A percentile compares a stretch with the other conserved stretches of the same genome.
phyloP scores from a whole-genome alignment of 2,329 filamentous ascomycete species.

The Beauveria sp. region DNA sequence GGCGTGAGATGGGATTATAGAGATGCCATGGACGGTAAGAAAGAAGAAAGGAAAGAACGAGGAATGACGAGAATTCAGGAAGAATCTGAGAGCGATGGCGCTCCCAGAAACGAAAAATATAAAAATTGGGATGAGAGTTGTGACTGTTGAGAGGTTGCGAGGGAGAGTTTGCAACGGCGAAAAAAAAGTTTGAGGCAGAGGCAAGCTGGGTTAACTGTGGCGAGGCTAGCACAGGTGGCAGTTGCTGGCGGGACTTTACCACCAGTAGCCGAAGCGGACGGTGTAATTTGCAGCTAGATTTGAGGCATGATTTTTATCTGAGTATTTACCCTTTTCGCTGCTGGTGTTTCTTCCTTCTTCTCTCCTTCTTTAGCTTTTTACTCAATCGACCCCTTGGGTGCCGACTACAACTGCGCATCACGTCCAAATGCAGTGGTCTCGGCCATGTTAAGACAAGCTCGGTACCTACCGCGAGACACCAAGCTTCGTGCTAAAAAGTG shows the following conservation, averaged over 20 bases:
- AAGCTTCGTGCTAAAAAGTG: too few relatives aligned
- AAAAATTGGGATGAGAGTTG: background rate
- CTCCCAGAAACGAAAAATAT: background rate
- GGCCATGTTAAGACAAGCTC: too few relatives aligned
- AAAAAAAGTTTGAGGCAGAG: constrained; percentile 2
- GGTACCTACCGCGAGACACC: too few relatives aligned
- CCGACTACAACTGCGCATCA: too few relatives aligned
- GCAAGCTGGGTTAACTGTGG: background rate
- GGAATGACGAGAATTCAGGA: background rate
- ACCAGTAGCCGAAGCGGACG: background rate
- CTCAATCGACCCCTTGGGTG: too few relatives aligned
- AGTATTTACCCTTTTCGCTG: background rate
- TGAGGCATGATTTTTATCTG: too few relatives aligned
- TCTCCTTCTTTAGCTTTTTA: too few relatives aligned
- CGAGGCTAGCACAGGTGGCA: background rate
- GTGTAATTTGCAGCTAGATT: too few relatives aligned
- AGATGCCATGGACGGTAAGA: background rate
- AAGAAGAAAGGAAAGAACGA: background rate
- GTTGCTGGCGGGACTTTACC: background rate
- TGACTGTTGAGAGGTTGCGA: background rate
- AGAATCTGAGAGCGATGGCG: background rate
- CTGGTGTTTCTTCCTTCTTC: background rate
- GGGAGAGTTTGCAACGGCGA: background rate
- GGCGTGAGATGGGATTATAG: background rate
- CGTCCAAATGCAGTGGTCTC: too few relatives aligned